Base-by-base conservation (phyloP, 2,329 filamentous ascomycete genomes). In the Phialemoniopsis sp. region DNA sequence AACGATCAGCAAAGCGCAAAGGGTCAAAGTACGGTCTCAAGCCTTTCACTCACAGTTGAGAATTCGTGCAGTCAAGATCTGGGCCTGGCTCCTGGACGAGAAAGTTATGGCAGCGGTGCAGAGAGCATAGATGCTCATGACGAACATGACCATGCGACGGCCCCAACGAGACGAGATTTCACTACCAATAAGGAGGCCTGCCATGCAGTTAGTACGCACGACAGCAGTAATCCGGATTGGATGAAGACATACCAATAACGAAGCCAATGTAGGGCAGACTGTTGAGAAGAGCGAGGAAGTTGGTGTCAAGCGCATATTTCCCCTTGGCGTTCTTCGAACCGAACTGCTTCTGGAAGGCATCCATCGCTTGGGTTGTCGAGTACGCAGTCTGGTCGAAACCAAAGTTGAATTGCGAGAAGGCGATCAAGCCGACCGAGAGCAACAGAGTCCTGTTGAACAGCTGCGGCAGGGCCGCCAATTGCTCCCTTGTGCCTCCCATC, bases 311-410 rank as follows among this genome's bases (percentile, higher is more conserved):
- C 2, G 44, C 43, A 34, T 52, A 60, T 7, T 40, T 44, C 5
- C 49, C 44, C 7, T 30, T 43, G 46, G 14, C 40, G 34, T 59
- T 46, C 29, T 54, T 56, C 10, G 45, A 45, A 14, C 61, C 62
- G 39, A 66, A 65, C 29, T 58, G 50, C 31, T 41, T 44, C 7
- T 48, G 49, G 41, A 64, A 67, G n/a, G 58, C 45, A 14, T 52
- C 48, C 63, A 66, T 65, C 14, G 63, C 55, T 43, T 67, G 60
- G 1, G 56, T 61, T 2, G 57, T 60, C 8, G 55, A 48, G 47
- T 63, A 62, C 8, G 53, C 62, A 34, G 55, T 48, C 32, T 61
- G 58, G 43, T 66, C 64, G 33, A 66, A 62, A 37, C 61, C 62
- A 54, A 63, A 67, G 46, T 66, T 66, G 46, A 66, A 53, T 14